A percentile compares a stretch with the other conserved stretches of the same genome.
Evolutionary conservation across 345 rosid species (phyloP).

Genomic region (Eucalyptus grandis): DNA sequence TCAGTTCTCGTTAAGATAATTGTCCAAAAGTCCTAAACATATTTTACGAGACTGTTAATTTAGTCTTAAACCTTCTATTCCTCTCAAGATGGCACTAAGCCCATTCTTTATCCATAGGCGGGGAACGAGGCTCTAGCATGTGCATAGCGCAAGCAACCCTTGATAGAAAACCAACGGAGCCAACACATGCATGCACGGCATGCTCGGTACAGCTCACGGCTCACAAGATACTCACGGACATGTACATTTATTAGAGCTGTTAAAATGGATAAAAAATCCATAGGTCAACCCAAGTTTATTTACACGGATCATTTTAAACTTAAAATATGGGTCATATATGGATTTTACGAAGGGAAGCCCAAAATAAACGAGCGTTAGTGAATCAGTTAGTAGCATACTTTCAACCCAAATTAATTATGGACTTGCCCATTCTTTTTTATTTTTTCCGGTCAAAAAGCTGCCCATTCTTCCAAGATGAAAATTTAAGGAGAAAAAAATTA

Average conservation of each 20-base stretch:
- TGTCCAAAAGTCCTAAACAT: background rate
- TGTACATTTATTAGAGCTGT: background rate
- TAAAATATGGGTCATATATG: background rate
- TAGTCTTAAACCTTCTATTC: background rate
- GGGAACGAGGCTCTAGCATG: background rate
- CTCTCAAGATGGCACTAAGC: background rate
- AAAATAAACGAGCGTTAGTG: too few species aligned
- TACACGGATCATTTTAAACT: background rate
- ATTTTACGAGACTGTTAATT: rapidly evolving
- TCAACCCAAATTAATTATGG: too few species aligned
- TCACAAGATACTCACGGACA: background rate
- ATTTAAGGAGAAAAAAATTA: too few species aligned
- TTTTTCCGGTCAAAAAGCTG: too few species aligned
- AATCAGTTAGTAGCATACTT: too few species aligned
- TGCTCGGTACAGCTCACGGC: background rate
- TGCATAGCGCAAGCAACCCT: background rate
- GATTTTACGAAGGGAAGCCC: background rate
- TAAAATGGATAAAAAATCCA: background rate
- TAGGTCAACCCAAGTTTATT: background rate
- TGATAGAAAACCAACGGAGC: background rate
- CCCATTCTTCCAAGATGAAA: too few species aligned
- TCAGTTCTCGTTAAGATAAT: background rate
- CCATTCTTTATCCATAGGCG: background rate
- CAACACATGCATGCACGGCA: background rate
- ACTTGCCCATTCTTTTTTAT: too few species aligned